Evolutionary conservation across 2,329 filamentous ascomycete species (phyloP).

Genomic region (Colletotrichum theobromicola): DNA sequence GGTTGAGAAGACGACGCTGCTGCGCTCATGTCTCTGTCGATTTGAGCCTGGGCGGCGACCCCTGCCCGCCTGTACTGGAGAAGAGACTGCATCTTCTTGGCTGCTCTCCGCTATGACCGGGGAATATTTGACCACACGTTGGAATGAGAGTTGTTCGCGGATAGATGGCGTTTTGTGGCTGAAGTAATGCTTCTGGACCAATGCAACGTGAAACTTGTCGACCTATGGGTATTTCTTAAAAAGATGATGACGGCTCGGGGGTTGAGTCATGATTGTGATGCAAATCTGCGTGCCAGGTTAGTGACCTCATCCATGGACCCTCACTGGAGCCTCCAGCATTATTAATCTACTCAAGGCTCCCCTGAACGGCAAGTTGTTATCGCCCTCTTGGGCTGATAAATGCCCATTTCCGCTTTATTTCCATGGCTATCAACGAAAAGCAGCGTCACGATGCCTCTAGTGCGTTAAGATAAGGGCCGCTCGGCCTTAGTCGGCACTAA

Average conservation of each 20-base stretch:
- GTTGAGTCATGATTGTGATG: neutral
- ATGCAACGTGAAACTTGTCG: neutral
- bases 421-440: neutral
- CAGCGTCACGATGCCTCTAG: neutral
- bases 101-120: neutral
- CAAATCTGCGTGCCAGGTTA: neutral
- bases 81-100: conserved; percentile 8
- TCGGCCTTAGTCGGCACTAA: neutral
- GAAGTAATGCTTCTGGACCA: fast-evolving
- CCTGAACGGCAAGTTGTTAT: neutral
- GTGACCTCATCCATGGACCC: neutral
- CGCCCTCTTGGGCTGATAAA: fast-evolving
- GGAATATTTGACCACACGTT: neutral
- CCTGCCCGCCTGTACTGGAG: conserved; percentile 6
- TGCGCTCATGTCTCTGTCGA: neutral
- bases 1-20: neutral
- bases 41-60: conserved; percentile 3
- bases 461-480: neutral
- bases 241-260: neutral
- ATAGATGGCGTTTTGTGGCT: fast-evolving
- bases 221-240: neutral
- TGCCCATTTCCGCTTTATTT: neutral
- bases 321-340: neutral
- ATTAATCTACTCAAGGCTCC: neutral
- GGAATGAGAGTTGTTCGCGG: fast-evolving